Conservation (phyloP, 2,329 filamentous ascomycete genomes). For the Salinomyces thailandicus region DNA sequence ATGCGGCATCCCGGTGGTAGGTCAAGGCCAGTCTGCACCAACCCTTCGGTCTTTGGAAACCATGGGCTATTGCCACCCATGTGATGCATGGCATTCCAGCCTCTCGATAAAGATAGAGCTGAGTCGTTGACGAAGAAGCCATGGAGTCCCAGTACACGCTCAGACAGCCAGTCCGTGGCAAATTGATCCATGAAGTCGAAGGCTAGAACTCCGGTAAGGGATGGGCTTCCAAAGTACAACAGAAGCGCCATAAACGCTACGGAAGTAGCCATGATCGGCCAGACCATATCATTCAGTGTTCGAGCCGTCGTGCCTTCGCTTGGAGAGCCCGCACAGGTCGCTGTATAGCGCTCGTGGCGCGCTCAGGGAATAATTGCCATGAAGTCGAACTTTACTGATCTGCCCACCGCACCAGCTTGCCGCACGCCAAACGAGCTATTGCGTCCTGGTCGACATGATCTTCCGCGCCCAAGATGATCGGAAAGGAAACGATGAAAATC, state of each 20-base stretch:
- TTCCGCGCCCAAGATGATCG: too few relatives aligned
- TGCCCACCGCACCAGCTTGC: too few relatives aligned
- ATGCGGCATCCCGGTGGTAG: conserved; percentile 41
- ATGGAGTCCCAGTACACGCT: neutral
- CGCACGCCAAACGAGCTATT: too few relatives aligned
- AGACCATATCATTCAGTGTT: too few relatives aligned
- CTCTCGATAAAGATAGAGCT: neutral
- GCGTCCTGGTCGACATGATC: too few relatives aligned
- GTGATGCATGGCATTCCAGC: conserved; percentile 43
- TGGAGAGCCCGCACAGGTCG: too few relatives aligned
- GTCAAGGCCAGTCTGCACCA: conserved; percentile 31
- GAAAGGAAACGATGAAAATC: too few relatives aligned
- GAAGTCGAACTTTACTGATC: too few relatives aligned
- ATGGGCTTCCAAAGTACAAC: neutral
- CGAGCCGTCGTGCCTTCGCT: too few relatives aligned
- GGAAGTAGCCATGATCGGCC: neutral
- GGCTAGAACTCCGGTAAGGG: neutral
- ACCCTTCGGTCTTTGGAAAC: conserved; percentile 39
- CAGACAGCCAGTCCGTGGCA: neutral
- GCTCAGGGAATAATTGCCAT: too few relatives aligned
- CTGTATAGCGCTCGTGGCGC: too few relatives aligned
- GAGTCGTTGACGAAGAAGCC: neutral
- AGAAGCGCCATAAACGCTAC: conserved; percentile 1
- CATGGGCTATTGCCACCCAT: conserved; percentile 47
- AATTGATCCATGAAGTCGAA: neutral